A percentile compares a stretch with the other conserved stretches of the same genome.
Conservation (phyloP, 352 stramenopile genomes). For the Saprolegnia diclina region DNA sequence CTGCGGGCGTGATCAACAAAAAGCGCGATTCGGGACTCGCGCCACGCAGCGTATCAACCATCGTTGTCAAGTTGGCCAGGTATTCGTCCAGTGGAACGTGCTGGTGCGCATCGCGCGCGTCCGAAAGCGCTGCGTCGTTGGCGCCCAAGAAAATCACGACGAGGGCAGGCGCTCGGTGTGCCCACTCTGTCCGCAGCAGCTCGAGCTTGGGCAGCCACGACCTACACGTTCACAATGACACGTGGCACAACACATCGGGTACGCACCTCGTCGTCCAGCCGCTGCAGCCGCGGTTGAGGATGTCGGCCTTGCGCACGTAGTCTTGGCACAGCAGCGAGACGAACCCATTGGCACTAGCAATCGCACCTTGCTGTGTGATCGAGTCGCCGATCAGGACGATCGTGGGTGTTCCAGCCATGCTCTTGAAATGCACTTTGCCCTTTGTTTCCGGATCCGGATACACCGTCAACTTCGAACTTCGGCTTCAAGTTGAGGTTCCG, state of each 20-base stretch:
- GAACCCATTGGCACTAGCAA: background rate
- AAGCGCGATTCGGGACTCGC: background rate
- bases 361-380: constrained; percentile 45
- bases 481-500: too few species aligned
- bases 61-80: background rate
- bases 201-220: constrained; percentile 5
- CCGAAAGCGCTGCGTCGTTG: constrained; percentile 7
- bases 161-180: background rate
- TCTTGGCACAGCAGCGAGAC: constrained; percentile 9
- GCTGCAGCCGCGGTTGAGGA: constrained; percentile 54
- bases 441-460: too few species aligned
- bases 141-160: constrained; percentile 22
- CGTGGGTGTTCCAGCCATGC: background rate
- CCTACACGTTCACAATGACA: background rate
- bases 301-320: constrained; percentile 22
- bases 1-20: constrained; percentile 15
- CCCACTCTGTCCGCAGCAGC: background rate
- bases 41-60: background rate
- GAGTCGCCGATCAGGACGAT: constrained; percentile 58
- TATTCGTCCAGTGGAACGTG: constrained; percentile 17
- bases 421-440: background rate
- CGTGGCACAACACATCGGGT: background rate
- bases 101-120: background rate
- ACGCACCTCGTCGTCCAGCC: constrained; percentile 54
- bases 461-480: too few species aligned